Percentiles rank a stretch among this genome's conserved stretches.
Conservation (phyloP, 768 basidiomycete genomes). For the Boletus pseudo-olivaceus region DNA sequence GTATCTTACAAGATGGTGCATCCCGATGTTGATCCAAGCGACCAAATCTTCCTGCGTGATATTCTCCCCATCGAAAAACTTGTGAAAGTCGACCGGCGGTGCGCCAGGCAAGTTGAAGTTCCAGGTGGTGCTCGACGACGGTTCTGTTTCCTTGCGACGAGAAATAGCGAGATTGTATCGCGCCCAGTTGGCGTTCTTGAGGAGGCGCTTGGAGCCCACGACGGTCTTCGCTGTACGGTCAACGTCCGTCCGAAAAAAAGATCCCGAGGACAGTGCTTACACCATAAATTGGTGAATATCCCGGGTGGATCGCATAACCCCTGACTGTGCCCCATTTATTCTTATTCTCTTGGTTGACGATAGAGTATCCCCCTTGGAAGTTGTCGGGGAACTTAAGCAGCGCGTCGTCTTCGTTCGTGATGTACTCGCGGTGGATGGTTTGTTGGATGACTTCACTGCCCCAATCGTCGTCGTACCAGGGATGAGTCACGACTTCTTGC, state of each 20-base stretch:
- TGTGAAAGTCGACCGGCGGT: conserved; percentile 56
- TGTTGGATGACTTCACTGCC: conserved; percentile 53
- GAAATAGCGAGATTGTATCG: conserved; percentile 60
- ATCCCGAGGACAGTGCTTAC: conserved; percentile 23
- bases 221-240: conserved; percentile 39
- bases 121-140: conserved; percentile 55
- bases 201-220: conserved; percentile 54
- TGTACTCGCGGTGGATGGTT: conserved; percentile 44
- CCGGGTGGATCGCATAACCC: conserved; percentile 62
- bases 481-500: conserved; percentile 46
- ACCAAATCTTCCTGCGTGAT: conserved; percentile 64
- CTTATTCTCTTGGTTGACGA: conserved; percentile 50
- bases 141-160: conserved; percentile 58
- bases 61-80: conserved; percentile 62
- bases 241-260: neutral
- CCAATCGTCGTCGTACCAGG: conserved; percentile 61
- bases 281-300: conserved; percentile 49
- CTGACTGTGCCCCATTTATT: conserved; percentile 58
- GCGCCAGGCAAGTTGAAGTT: conserved; percentile 58
- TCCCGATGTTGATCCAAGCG: conserved; percentile 64
- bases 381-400: conserved; percentile 51
- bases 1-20: conserved; percentile 52
- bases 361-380: conserved; percentile 53
- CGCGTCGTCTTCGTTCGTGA: conserved; percentile 50
- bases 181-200: conserved; percentile 65